These are phyloP conservation scores for Vaccinium myrtillus DNA, from an alignment of 148 eudicot genomes.

Conservation along the genomic window DNA sequence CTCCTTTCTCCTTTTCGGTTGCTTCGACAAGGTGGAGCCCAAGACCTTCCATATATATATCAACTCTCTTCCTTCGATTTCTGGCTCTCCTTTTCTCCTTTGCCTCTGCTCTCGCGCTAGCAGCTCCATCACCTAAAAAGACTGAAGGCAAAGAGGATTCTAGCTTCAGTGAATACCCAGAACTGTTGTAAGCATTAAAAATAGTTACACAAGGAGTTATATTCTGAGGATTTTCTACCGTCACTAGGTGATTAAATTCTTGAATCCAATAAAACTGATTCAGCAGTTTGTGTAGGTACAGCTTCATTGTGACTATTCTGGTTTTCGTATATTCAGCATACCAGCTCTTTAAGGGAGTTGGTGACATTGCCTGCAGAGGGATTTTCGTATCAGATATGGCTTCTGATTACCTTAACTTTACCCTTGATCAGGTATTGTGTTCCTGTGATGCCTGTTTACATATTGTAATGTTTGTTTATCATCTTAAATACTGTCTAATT, in stretches of 20 bases:
- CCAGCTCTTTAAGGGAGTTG: constrained; percentile 39
- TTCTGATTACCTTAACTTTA: constrained; percentile 39
- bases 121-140: constrained; percentile 18
- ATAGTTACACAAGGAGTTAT: not conserved
- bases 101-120: constrained; percentile 31
- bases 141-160: not conserved
- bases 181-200: constrained; percentile 22
- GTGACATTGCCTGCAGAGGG: constrained; percentile 35
- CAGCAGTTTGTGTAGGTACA: constrained; percentile 22
- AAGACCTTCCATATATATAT: constrained; percentile 19
- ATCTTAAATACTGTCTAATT: not conserved
- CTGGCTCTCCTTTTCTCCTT: constrained; percentile 27
- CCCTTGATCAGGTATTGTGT: constrained; percentile 36
- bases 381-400: constrained; percentile 30
- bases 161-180: constrained; percentile 16
- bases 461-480: too few relatives aligned
- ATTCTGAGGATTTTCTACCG: not conserved
- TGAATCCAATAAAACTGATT: not conserved
- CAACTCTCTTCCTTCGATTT: constrained; percentile 24
- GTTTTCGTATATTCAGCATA: constrained; percentile 31
- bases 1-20: constrained; percentile 28
- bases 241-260: not conserved
- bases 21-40: constrained; percentile 30
- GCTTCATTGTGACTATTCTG: constrained; percentile 23
- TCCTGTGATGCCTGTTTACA: not conserved